phyloP scores from a whole-genome alignment of 78 protist genomes.

The Mastigamoeba balamuthi region DNA sequence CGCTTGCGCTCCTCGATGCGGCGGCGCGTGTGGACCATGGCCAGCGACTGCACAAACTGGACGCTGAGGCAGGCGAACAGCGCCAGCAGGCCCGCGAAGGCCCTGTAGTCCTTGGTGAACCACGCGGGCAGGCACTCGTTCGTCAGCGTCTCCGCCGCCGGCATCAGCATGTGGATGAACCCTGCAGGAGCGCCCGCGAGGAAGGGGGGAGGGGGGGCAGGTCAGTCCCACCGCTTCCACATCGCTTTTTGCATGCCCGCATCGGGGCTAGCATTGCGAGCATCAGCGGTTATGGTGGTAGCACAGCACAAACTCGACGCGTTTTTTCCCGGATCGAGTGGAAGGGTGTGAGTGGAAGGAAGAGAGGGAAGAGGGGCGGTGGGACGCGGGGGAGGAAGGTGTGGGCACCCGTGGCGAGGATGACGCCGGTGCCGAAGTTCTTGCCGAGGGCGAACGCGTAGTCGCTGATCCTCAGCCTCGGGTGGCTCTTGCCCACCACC shows the following conservation, averaged over 20 bases:
- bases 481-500: not conserved
- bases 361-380: too few species aligned
- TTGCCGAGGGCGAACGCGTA: constrained; percentile 5
- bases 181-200: too few species aligned
- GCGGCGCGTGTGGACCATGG: not conserved
- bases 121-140: constrained; percentile 5
- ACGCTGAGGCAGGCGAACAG: constrained; percentile 2
- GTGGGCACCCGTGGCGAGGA: constrained; percentile 13
- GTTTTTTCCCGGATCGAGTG: too few species aligned
- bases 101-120: constrained; percentile 6
- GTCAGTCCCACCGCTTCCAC: too few species aligned
- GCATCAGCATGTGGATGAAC: constrained; percentile 25
- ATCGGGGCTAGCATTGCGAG: too few species aligned
- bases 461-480: not conserved
- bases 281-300: too few species aligned
- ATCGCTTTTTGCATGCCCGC: too few species aligned
- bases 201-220: too few species aligned
- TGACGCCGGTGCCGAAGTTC: constrained; percentile 23
- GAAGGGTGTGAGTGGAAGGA: too few species aligned
- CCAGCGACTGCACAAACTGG: not conserved
- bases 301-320: too few species aligned
- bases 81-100: constrained; percentile 3
- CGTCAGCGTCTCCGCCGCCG: constrained; percentile 3
- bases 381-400: too few species aligned
- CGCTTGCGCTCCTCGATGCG: not conserved